Base-by-base conservation (phyloP, 208 protist genomes). In the Vickermania ingenoplastis region DNA sequence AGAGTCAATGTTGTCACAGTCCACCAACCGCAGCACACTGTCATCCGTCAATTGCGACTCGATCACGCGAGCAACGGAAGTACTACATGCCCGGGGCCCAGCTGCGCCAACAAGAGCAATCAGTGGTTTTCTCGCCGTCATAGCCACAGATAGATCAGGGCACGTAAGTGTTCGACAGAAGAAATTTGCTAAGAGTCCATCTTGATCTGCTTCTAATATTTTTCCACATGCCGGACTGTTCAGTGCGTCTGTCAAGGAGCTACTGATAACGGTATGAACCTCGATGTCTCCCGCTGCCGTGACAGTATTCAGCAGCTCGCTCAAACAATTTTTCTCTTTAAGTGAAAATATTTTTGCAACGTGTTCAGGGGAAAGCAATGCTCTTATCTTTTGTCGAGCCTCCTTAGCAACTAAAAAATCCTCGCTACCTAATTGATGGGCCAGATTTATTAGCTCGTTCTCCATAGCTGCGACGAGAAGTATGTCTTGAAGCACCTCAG, bases 11-110 rank as follows among this genome's bases (percentile, higher is more conserved):
- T 62, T 50, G 30, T 91, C 77, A 60, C 77, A 83, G 65, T 91
- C 75, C 65, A 94, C 83, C 4, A 89, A 71, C 0, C 87, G 75
- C 29, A 91, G 73, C 14, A 89, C 55, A 14, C 61, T 56, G 30
- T 87, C 81, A 45, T 60, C 78, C 36, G 61, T 59, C 21, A 91
- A 69, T 17, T 59, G 36, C 2, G 56, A 41, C 21, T 81, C 72
- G 17, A 88, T 36, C 25, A 83, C 41, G 3, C 53, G 50, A 11
- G 76, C 77, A 2, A 86, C 28, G 22, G 52, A n/a, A n/a, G n/a
- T n/a, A n/a, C n/a, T n/a, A n/a, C n/a, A n/a, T n/a, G n/a, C n/a
- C n/a, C n/a, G n/a, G n/a, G n/a, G n/a, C n/a, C n/a, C n/a, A n/a
- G n/a, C n/a, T n/a, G 36, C 23, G 17, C 27, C 57, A 22, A 75